A percentile compares a stretch with the other conserved stretches of the same genome.
Evolutionary conservation across 140 eudicot species (phyloP).

Genomic region (Stevia rebaudiana): DNA sequence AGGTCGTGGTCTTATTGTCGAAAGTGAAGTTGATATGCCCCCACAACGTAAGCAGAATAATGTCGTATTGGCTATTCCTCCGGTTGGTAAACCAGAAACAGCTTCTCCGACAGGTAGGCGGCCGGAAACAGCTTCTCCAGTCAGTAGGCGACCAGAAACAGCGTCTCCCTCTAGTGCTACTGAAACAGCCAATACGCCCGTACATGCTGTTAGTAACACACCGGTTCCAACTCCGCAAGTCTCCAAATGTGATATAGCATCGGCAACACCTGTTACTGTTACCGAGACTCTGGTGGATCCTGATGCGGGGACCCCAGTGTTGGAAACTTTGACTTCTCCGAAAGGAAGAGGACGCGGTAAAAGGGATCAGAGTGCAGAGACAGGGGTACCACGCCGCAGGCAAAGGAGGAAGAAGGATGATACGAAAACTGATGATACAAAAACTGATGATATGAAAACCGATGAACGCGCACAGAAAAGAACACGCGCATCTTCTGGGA

Average conservation of each 20-base stretch:
- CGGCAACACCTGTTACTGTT: slow-evolving; percentile 28
- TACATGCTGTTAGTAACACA: slow-evolving; percentile 26
- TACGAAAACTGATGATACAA: slow-evolving; percentile 33
- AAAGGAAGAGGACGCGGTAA: slow-evolving; percentile 66
- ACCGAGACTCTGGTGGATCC: slow-evolving; percentile 14
- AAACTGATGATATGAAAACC: slow-evolving; percentile 35
- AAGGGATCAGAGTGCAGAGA: slow-evolving; percentile 39
- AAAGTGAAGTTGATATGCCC: slow-evolving; percentile 42
- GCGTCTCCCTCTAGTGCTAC: slow-evolving; percentile 17
- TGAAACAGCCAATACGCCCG: slow-evolving; percentile 14
- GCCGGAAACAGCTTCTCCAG: slow-evolving; percentile 18
- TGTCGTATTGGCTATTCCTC: slow-evolving; percentile 39
- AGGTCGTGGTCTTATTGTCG: slow-evolving; percentile 53
- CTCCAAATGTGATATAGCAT: slow-evolving; percentile 18
- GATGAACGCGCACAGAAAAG: slow-evolving; percentile 45
- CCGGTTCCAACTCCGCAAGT: slow-evolving; percentile 22
- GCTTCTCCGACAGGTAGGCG: slow-evolving; percentile 20
- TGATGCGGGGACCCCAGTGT: slow-evolving; percentile 18
- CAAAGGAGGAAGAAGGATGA: slow-evolving; percentile 55
- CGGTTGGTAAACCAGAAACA: slow-evolving; percentile 24
- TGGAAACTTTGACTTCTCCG: slow-evolving; percentile 25
- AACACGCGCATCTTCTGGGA: slow-evolving; percentile 47
- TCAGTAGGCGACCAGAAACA: slow-evolving; percentile 7
- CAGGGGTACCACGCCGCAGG: slow-evolving; percentile 41
- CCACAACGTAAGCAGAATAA: slow-evolving; percentile 25